These are phyloP conservation scores for Penicillium sp. DNA, from an alignment of 2,329 filamentous ascomycete genomes.

Conservation along the genomic window DNA sequence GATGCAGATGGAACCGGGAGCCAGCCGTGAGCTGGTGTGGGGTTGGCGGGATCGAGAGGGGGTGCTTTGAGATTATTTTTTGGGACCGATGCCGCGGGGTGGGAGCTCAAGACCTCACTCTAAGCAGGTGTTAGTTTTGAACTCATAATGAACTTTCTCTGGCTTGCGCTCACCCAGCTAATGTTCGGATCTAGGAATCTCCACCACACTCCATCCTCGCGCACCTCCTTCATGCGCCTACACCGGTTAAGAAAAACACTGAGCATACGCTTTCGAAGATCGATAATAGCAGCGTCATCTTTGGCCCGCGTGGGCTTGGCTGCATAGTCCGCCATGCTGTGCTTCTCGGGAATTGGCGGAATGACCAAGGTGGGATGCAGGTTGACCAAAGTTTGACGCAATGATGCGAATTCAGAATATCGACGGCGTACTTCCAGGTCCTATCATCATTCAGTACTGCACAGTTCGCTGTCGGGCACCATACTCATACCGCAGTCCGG, in stretches of 20 bases:
- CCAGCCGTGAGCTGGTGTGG: slow-evolving; percentile 77
- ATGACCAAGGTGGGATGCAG: slow-evolving; percentile 94
- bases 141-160: neutral
- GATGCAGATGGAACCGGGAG: slow-evolving; percentile 81
- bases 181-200: slow-evolving; percentile 96
- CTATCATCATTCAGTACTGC: slow-evolving; percentile 46
- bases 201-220: slow-evolving; percentile 95
- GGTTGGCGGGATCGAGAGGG: slow-evolving; percentile 92
- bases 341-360: slow-evolving; percentile 96
- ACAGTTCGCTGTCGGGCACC: neutral
- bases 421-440: slow-evolving; percentile 91
- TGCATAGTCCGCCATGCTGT: slow-evolving; percentile 97
- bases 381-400: slow-evolving; percentile 81
- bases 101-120: slow-evolving; percentile 92
- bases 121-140: slow-evolving; percentile 39
- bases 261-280: slow-evolving; percentile 93
- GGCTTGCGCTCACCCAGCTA: slow-evolving; percentile 71
- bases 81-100: slow-evolving; percentile 84
- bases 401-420: slow-evolving; percentile 93
- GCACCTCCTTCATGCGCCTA: slow-evolving; percentile 83
- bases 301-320: slow-evolving; percentile 97
- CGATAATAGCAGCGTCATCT: slow-evolving; percentile 94
- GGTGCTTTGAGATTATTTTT: slow-evolving; percentile 93
- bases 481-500: slow-evolving; percentile 70
- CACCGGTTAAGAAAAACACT: slow-evolving; percentile 93